A percentile compares a stretch with the other conserved stretches of the same genome.
Evolutionary conservation across 345 rosid genomes (phyloP).

Genomic region (Limnanthes douglasii): DNA sequence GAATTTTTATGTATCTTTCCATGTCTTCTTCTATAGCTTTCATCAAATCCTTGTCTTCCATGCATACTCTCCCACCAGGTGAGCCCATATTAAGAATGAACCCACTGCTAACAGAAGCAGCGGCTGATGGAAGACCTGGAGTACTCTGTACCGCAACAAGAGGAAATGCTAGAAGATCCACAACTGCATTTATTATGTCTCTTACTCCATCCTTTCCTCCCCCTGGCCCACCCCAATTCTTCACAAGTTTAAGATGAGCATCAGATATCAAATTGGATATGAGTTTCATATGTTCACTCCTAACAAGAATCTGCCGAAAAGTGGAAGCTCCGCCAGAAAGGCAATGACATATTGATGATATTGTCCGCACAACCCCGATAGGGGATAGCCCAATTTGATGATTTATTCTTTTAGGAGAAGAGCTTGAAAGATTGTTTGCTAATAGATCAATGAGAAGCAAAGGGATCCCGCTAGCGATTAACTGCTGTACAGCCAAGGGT

Average conservation of each 20-base stretch:
- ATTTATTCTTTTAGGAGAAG: conserved; percentile 22
- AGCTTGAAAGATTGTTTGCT: conserved; percentile 22
- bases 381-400: conserved; percentile 62
- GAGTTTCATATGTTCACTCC: conserved; percentile 45
- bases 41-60: conserved; percentile 65
- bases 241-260: conserved; percentile 71
- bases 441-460: conserved; percentile 58
- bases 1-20: conserved; percentile 71
- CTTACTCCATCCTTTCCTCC: conserved; percentile 86
- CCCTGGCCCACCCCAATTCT: conserved; percentile 77
- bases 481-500: conserved; percentile 66
- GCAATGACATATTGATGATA: conserved; percentile 77
- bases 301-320: conserved; percentile 66
- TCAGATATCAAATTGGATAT: conserved; percentile 47
- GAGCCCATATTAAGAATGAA: conserved; percentile 80
- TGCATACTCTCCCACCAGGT: conserved; percentile 57
- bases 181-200: conserved; percentile 51
- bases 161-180: conserved; percentile 88
- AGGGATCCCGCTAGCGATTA: conserved; percentile 75
- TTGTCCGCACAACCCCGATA: conserved; percentile 65
- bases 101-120: conserved; percentile 88
- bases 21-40: conserved; percentile 82
- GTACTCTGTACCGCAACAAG: conserved; percentile 81
- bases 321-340: conserved; percentile 62
- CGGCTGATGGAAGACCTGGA: conserved; percentile 62